These are phyloP conservation scores for Aspergillus sp. DNA, from an alignment of 2,329 filamentous ascomycete species.

Conservation along the genomic window DNA sequence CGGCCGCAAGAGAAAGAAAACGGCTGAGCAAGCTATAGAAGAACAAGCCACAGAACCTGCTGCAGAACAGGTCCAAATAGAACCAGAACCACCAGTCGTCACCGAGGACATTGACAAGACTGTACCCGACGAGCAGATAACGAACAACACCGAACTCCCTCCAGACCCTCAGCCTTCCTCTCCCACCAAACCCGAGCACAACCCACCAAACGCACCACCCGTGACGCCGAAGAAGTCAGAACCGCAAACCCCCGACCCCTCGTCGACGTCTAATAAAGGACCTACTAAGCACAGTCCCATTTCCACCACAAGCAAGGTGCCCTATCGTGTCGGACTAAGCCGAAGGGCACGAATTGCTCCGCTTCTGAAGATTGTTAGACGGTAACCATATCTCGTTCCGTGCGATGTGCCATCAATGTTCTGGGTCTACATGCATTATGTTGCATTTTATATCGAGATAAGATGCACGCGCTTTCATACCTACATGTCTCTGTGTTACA, in stretches of 20 bases:
- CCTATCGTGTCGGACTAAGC: conserved; percentile 50
- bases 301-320: conserved; percentile 36
- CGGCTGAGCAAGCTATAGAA: conserved; percentile 24
- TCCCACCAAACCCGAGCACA: neutral
- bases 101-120: neutral
- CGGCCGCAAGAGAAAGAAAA: conserved; percentile 42
- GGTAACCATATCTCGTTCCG: conserved; percentile 15
- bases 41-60: conserved; percentile 7
- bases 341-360: conserved; percentile 49
- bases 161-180: neutral
- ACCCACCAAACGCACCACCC: neutral
- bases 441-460: neutral
- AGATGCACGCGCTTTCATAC: too few species aligned
- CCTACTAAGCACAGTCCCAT: conserved; percentile 43
- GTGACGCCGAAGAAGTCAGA: conserved; percentile 15
- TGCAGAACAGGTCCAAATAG: conserved; percentile 4
- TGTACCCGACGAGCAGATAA: neutral
- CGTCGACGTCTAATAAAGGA: conserved; percentile 15
- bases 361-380: conserved; percentile 46
- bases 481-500: too few species aligned
- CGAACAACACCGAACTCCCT: neutral
- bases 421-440: neutral
- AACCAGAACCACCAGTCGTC: neutral
- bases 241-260: conserved; percentile 6
- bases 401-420: neutral